Conservation (phyloP, 1,139 yeast genomes). For the Hemisphaericaspora xylofermentans region DNA sequence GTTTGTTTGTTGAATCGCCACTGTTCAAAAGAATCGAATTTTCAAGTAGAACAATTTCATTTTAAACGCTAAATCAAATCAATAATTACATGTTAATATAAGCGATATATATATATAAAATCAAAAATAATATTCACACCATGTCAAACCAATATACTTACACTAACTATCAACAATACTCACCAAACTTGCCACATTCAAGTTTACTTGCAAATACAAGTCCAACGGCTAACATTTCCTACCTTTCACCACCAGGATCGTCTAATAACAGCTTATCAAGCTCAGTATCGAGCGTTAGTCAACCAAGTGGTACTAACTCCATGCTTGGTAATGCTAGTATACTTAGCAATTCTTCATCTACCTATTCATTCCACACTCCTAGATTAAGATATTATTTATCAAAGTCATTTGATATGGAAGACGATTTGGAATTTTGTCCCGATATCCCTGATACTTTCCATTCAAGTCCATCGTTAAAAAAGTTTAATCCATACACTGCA, state of each 20-base stretch:
- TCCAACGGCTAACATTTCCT: constrained; percentile 11
- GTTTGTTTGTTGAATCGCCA: too few relatives aligned
- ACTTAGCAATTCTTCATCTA: constrained; percentile 16
- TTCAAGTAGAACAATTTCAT: too few relatives aligned
- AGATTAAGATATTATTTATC: constrained; percentile 49
- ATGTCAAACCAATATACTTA: constrained; percentile 40
- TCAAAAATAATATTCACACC: background rate
- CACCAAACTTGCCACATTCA: constrained; percentile 29
- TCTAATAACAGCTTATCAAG: constrained; percentile 29
- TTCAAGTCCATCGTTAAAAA: constrained; percentile 30
- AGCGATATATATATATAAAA: background rate
- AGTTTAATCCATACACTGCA: constrained; percentile 62
- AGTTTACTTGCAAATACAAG: constrained; percentile 5
- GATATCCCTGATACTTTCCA: constrained; percentile 40
- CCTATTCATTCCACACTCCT: constrained; percentile 43
- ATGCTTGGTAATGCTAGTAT: constrained; percentile 4
- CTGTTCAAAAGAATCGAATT: too few relatives aligned
- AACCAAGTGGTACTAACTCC: constrained; percentile 6
- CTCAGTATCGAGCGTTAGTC: constrained; percentile 16
- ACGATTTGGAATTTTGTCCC: constrained; percentile 67
- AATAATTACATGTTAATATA: constrained; percentile 3
- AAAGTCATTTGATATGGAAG: constrained; percentile 63
- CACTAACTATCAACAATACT: constrained; percentile 35
- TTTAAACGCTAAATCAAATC: too few relatives aligned
- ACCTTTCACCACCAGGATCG: constrained; percentile 15